These are phyloP conservation scores for Crithidia brevicula DNA, from an alignment of 208 protist species.

Conservation along the genomic window DNA sequence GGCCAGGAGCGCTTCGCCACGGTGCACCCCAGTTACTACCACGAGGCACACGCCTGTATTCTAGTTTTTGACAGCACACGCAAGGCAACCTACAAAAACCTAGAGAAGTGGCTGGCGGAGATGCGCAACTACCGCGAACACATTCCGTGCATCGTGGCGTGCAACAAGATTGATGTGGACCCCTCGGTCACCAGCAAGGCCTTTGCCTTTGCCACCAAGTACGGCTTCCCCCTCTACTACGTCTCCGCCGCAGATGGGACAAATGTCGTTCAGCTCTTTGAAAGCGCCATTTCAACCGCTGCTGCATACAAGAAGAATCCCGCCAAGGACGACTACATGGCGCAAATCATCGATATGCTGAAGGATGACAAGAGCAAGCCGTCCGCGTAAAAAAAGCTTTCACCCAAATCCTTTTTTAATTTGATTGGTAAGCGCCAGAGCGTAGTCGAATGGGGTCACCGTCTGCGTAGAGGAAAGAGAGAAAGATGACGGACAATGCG, in stretches of 20 bases:
- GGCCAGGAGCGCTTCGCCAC: constrained; percentile 93
- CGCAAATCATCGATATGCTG: constrained; percentile 84
- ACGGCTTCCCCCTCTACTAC: constrained; percentile 93
- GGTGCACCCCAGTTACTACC: constrained; percentile 96
- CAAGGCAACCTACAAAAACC: constrained; percentile 96
- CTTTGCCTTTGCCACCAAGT: constrained; percentile 95
- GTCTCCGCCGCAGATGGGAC: constrained; percentile 95
- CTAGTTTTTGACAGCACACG: constrained; percentile 95
- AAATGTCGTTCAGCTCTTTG: constrained; percentile 94
- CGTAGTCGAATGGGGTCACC: too few relatives aligned
- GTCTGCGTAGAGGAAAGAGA: too few relatives aligned
- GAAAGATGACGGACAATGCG: too few relatives aligned
- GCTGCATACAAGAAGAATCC: constrained; percentile 91
- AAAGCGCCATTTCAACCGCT: constrained; percentile 76
- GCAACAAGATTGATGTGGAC: constrained; percentile 96
- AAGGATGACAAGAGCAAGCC: constrained; percentile 42
- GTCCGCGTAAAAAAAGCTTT: too few relatives aligned
- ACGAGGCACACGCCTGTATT: constrained; percentile 93
- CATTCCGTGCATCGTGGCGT: constrained; percentile 94
- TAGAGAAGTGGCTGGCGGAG: constrained; percentile 95
- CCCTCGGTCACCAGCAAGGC: constrained; percentile 78
- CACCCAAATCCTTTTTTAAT: neutral
- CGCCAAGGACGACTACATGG: constrained; percentile 84
- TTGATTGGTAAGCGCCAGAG: too few relatives aligned
- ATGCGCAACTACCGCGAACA: constrained; percentile 90